Conservation (phyloP, 1,139 yeast species). For the Groenewaldozyma sp. region DNA sequence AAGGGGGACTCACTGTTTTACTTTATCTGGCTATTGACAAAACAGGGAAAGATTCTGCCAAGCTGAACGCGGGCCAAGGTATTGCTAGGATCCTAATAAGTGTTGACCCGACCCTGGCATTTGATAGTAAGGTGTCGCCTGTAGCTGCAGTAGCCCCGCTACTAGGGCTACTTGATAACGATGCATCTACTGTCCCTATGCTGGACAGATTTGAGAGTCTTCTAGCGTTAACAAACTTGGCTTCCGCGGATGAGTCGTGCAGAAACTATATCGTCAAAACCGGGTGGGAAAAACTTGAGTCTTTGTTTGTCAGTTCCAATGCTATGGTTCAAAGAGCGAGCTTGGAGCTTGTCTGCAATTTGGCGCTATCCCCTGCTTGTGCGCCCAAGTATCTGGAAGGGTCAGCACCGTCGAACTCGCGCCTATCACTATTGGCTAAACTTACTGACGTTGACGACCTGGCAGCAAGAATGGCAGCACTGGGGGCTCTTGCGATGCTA, state of each 20-base stretch:
- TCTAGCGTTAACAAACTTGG: constrained; percentile 41
- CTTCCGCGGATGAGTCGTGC: constrained; percentile 33
- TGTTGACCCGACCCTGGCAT: constrained; percentile 29
- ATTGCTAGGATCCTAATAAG: constrained; percentile 31
- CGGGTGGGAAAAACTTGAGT: constrained; percentile 35
- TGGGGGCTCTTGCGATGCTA: constrained; percentile 34
- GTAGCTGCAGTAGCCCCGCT: constrained; percentile 28
- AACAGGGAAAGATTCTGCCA: constrained; percentile 12
- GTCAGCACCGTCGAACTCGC: constrained; percentile 19
- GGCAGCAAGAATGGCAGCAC: constrained; percentile 31
- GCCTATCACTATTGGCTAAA: constrained; percentile 26
- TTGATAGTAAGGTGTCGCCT: constrained; percentile 28
- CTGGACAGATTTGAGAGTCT: constrained; percentile 39
- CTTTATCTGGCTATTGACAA: constrained; percentile 22
- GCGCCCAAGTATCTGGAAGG: constrained; percentile 32
- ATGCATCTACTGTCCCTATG: constrained; percentile 21
- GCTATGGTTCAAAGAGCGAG: constrained; percentile 30
- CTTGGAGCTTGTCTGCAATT: constrained; percentile 33
- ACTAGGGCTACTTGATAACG: constrained; percentile 16
- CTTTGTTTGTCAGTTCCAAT: constrained; percentile 28
- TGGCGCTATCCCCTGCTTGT: constrained; percentile 28
- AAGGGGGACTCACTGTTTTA: constrained; percentile 31
- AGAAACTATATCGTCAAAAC: constrained; percentile 27
- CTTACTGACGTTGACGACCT: constrained; percentile 28
- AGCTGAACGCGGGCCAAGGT: constrained; percentile 25